Evolutionary conservation across 2,329 filamentous ascomycete species (phyloP).

Genomic region (Triangularia setosa): DNA sequence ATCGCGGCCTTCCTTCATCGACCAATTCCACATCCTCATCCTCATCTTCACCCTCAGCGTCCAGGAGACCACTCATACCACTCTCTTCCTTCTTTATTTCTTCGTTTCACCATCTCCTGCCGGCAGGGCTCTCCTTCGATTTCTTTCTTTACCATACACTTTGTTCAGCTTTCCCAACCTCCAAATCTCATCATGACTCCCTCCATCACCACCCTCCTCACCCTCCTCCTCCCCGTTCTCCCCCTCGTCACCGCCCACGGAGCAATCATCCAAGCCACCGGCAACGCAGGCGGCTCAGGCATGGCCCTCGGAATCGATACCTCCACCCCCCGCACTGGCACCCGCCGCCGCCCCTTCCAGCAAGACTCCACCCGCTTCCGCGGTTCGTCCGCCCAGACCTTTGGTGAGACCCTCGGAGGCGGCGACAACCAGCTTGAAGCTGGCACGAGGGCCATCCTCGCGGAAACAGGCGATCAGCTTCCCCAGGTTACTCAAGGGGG

Average conservation of each 20-base stretch:
- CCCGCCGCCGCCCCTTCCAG: slow-evolving; percentile 58
- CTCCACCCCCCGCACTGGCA: slow-evolving; percentile 58
- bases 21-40: neutral
- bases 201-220: slow-evolving; percentile 30
- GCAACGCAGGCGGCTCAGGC: slow-evolving; percentile 55
- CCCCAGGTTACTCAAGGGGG: slow-evolving; percentile 59
- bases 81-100: neutral
- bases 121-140: neutral
- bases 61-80: slow-evolving; percentile 5
- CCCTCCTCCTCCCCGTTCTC: slow-evolving; percentile 49
- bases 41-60: slow-evolving; percentile 6
- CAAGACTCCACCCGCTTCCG: slow-evolving; percentile 61
- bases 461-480: slow-evolving; percentile 51
- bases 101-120: neutral
- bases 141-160: neutral
- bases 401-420: slow-evolving; percentile 55
- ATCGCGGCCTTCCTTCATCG: neutral
- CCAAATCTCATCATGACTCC: neutral
- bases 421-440: slow-evolving; percentile 55
- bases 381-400: slow-evolving; percentile 46
- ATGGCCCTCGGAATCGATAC: slow-evolving; percentile 49
- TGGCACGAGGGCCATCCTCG: slow-evolving; percentile 55
- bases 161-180: neutral
- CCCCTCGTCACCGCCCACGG: slow-evolving; percentile 58
- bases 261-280: slow-evolving; percentile 55